Conservation (phyloP, 306 rosid genomes). For the Quercus suber region DNA sequence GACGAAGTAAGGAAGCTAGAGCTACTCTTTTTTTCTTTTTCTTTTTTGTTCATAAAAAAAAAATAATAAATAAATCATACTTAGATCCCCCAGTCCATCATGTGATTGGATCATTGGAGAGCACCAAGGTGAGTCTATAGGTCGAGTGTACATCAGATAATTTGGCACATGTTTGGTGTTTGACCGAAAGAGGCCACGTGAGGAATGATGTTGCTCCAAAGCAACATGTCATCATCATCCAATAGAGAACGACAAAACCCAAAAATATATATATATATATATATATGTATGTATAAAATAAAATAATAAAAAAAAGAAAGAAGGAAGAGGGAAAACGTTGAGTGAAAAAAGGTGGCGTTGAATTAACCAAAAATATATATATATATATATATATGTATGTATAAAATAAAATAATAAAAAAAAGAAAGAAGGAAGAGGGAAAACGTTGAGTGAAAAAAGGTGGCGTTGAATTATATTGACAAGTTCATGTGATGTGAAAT, state of each 20-base stretch:
- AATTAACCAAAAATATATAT: not conserved
- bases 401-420: not conserved
- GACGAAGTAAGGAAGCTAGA: no score
- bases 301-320: not conserved
- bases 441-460: not conserved
- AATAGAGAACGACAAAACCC: not conserved
- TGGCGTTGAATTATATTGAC: not conserved
- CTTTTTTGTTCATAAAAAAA: no score
- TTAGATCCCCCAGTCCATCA: not conserved
- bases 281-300: not conserved
- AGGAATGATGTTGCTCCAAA: not conserved
- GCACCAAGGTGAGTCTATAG: no score
- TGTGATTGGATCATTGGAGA: not conserved
- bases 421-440: not conserved
- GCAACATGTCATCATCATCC: not conserved
- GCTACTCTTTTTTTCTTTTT: no score
- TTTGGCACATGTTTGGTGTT: not conserved
- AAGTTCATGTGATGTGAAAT: not conserved
- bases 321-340: not conserved
- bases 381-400: not conserved
- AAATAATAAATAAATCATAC: not conserved
- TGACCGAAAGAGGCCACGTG: slow-evolving; percentile 6
- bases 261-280: not conserved
- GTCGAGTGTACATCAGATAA: not conserved
- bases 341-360: not conserved